phyloP scores from a whole-genome alignment of 257 asterid genomes.

The Gentiana macrophylla region DNA sequence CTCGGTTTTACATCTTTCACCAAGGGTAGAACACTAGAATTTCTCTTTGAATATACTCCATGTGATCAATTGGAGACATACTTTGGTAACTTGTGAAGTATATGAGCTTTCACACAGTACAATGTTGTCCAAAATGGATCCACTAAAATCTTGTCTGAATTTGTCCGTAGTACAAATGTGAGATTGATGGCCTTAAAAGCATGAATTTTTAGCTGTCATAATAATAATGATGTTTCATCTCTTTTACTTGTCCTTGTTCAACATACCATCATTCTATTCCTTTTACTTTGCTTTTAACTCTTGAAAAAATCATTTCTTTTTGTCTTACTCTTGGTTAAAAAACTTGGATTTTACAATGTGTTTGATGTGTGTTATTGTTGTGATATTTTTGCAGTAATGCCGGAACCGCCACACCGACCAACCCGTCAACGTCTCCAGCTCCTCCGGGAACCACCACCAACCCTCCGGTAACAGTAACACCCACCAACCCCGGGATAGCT shows the following conservation, averaged over 20 bases:
- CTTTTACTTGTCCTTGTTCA: constrained; percentile 17
- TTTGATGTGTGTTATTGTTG: too few species aligned
- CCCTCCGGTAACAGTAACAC: neutral
- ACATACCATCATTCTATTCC: neutral
- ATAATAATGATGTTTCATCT: constrained; percentile 19
- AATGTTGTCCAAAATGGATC: too few species aligned
- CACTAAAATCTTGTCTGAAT: too few species aligned
- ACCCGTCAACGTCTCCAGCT: constrained; percentile 16
- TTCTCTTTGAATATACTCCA: too few species aligned
- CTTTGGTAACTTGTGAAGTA: neutral
- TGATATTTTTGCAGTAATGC: constrained; percentile 14
- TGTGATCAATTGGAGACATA: neutral
- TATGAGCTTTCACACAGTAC: too few species aligned
- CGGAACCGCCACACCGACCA: constrained; percentile 10
- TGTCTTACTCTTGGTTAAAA: too few species aligned
- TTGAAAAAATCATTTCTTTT: too few species aligned
- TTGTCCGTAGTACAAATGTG: too few species aligned
- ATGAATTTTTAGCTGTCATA: constrained; percentile 31
- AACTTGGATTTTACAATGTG: too few species aligned
- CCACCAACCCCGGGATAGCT: neutral
- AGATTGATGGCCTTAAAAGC: neutral
- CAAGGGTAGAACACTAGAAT: too few species aligned
- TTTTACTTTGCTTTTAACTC: neutral
- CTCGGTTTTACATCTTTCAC: too few species aligned
- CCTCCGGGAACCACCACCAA: rapidly evolving